phyloP scores from a whole-genome alignment of 495 filamentous ascomycete species.

The Penicillium dipodomyicola region DNA sequence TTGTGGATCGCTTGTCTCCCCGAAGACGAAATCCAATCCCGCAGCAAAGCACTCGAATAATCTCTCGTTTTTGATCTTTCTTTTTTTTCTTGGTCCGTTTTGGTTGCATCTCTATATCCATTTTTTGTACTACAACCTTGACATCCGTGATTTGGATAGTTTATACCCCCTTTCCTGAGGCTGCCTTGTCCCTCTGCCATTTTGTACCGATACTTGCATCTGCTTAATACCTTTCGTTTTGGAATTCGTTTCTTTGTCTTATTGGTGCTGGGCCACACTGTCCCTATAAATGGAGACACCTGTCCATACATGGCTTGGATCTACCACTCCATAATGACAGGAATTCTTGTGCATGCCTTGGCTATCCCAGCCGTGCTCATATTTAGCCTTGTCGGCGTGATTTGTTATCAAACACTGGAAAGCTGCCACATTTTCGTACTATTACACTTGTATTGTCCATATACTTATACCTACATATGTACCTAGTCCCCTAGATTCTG shows the following conservation, averaged over 20 bases:
- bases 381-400: neutral
- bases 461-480: neutral
- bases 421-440: neutral
- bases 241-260: slow-evolving; percentile 1
- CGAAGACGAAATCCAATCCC: slow-evolving; percentile 74
- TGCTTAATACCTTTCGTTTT: slow-evolving; percentile 6
- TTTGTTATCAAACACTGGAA: neutral
- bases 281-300: neutral
- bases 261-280: neutral
- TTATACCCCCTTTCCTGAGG: slow-evolving; percentile 11
- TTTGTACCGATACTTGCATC: slow-evolving; percentile 21
- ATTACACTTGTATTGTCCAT: neutral
- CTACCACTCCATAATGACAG: neutral
- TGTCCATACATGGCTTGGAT: neutral
- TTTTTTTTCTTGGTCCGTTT: slow-evolving; percentile 1
- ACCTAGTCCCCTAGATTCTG: too few species aligned
- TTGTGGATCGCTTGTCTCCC: slow-evolving; percentile 89
- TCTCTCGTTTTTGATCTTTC: slow-evolving; percentile 3
- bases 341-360: neutral
- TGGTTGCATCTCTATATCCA: slow-evolving; percentile 10
- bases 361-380: neutral
- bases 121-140: slow-evolving; percentile 8
- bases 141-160: slow-evolving; percentile 1
- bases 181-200: slow-evolving; percentile 7
- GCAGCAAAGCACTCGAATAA: slow-evolving; percentile 56